Conservation (phyloP, 371 early-diverging fungal species). For the Mortierella sp. region DNA sequence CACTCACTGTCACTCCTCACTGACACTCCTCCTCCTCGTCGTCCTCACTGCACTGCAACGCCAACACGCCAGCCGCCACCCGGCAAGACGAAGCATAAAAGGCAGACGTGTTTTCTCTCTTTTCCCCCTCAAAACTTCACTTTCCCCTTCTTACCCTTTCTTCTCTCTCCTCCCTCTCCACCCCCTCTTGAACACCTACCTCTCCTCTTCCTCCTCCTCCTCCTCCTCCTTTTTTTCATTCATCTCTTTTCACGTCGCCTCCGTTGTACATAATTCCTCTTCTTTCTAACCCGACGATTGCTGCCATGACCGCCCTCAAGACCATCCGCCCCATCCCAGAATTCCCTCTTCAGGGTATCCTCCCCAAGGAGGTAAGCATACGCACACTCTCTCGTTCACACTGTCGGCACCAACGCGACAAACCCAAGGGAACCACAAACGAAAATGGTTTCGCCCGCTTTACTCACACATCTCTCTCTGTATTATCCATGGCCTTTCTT, state of each 20-base stretch:
- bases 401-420: not conserved
- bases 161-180: conserved; percentile 30
- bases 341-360: conserved; percentile 80
- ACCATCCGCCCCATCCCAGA: conserved; percentile 62
- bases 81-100: not conserved
- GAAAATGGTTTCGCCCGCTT: not conserved
- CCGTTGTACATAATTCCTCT: conserved; percentile 25
- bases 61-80: not conserved
- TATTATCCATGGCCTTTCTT: not conserved
- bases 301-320: conserved; percentile 56
- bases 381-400: not conserved
- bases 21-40: too few relatives aligned
- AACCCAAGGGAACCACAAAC: not conserved
- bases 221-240: not conserved
- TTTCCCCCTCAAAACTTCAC: conserved; percentile 9
- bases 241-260: conserved; percentile 15
- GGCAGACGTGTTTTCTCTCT: not conserved
- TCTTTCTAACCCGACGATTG: conserved; percentile 17
- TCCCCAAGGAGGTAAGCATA: conserved; percentile 72
- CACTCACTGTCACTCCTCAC: not conserved
- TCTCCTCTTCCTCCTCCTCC: not conserved
- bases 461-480: not conserved
- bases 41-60: too few relatives aligned
- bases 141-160: not conserved
- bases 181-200: not conserved